Evolutionary conservation across 495 filamentous ascomycete genomes (phyloP), one percentile per base, ranked within the genome.

Genomic region (Pyronema domesticum): DNA sequence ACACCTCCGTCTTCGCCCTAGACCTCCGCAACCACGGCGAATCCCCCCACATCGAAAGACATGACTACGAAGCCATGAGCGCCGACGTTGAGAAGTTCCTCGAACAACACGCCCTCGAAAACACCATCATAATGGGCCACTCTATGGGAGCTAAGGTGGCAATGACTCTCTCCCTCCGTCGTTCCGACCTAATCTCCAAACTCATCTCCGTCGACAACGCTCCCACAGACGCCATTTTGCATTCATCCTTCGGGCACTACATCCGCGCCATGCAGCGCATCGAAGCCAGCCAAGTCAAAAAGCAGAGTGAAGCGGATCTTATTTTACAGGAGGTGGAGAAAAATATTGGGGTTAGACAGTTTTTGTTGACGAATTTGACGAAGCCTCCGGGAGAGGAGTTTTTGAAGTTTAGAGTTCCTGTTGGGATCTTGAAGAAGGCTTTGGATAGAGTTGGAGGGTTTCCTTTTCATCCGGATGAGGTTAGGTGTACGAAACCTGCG

Each of bases 101-200:
- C 53, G 58, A 75, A 0, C 68, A 85, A 51, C 83, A 93, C 67
- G 74, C 74, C 2, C 73, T 96, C 34, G 71, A 82, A 30, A 71
- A 78, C 1, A 85, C 84, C 0, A 59, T 59, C 11, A 69, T 98
- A 6, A 88, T 98, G 60, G 91, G 91, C 0, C 91, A 98, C 70
- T 95, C 89, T 0, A 98, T 98, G 89, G 93, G 93, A 50, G 91
- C 91, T 37, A 98, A 98, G 74, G 80, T 82, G 3, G 89, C 86
- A 51, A 95, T 96, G 89, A 75, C 84, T 0, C 74, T 96, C 36
- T 83, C 87, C 34, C 77, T 98, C 13, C 72, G 74, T 30, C 69
- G 75, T 0, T 84, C 86, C 0, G 66, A 76, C 10, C 70, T 80
- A 0, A 72, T 94, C 37, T 73, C 72, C 1, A 76, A 77, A 59